These are phyloP conservation scores for Rubroboletus pulcherrimus DNA, from an alignment of 768 basidiomycete species.

Conservation along the genomic window DNA sequence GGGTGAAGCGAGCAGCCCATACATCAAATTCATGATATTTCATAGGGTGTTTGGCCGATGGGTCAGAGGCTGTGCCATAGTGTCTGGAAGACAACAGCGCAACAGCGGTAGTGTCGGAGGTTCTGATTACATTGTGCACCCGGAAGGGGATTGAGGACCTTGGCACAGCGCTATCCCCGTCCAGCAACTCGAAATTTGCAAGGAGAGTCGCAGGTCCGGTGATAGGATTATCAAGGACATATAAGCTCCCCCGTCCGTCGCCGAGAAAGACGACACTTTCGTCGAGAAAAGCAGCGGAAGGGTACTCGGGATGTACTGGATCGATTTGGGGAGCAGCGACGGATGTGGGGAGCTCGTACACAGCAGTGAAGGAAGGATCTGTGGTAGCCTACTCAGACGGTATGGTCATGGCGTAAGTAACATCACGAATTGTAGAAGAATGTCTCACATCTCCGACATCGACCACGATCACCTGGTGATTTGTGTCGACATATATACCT, in stretches of 20 bases:
- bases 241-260: slow-evolving; percentile 69
- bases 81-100: slow-evolving; percentile 59
- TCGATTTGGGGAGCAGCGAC: slow-evolving; percentile 40
- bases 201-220: slow-evolving; percentile 41
- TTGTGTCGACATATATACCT: slow-evolving; percentile 66
- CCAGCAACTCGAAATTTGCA: slow-evolving; percentile 48
- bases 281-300: slow-evolving; percentile 60
- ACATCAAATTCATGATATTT: slow-evolving; percentile 55
- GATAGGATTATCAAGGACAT: slow-evolving; percentile 48
- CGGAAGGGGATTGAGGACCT: slow-evolving; percentile 37
- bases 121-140: slow-evolving; percentile 32
- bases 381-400: slow-evolving; percentile 45
- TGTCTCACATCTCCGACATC: slow-evolving; percentile 54
- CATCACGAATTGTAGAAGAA: neutral
- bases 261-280: slow-evolving; percentile 50
- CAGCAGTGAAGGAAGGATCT: slow-evolving; percentile 48
- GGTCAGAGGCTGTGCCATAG: slow-evolving; percentile 32
- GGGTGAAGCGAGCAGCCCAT: slow-evolving; percentile 53
- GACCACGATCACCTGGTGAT: slow-evolving; percentile 58
- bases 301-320: slow-evolving; percentile 62
- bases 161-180: slow-evolving; percentile 19
- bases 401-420: slow-evolving; percentile 8
- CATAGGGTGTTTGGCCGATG: slow-evolving; percentile 17
- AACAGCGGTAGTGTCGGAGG: slow-evolving; percentile 38
- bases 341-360: slow-evolving; percentile 60